phyloP scores from a whole-genome alignment of 768 basidiomycete genomes.

The Rickenella mellea region DNA sequence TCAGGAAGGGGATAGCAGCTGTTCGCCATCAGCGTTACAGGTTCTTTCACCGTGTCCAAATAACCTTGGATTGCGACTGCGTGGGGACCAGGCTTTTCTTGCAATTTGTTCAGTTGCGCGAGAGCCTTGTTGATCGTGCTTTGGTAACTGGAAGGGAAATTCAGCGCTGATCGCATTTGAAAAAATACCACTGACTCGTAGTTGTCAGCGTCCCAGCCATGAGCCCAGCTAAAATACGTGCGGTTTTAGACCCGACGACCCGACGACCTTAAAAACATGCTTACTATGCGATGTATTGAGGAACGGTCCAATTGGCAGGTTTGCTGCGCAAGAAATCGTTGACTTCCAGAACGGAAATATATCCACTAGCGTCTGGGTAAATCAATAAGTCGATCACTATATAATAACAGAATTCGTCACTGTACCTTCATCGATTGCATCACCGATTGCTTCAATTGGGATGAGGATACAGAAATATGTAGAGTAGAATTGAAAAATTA shows the following conservation, averaged over 20 bases:
- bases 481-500: no score
- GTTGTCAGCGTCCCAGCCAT: slow-evolving; percentile 9
- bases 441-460: slow-evolving; percentile 8
- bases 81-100: not conserved
- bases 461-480: no score
- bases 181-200: slow-evolving; percentile 1
- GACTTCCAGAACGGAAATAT: slow-evolving; percentile 6
- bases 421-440: slow-evolving; percentile 8
- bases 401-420: not conserved
- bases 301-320: slow-evolving; percentile 7
- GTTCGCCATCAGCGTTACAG: not conserved
- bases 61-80: slow-evolving; percentile 1
- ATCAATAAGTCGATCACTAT: not conserved
- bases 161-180: no score
- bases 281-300: slow-evolving; percentile 8
- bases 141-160: no score
- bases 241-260: no score
- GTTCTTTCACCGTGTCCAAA: slow-evolving; percentile 2
- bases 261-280: no score
- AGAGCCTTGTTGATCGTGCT: not conserved
- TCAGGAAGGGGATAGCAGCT: slow-evolving; percentile 3
- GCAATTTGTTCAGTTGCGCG: slow-evolving; percentile 4
- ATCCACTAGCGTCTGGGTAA: slow-evolving; percentile 5
- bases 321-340: slow-evolving; percentile 6
- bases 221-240: slow-evolving; percentile 6